phyloP scores from a whole-genome alignment of 106 monocot species.

The Gastrodia elata region DNA sequence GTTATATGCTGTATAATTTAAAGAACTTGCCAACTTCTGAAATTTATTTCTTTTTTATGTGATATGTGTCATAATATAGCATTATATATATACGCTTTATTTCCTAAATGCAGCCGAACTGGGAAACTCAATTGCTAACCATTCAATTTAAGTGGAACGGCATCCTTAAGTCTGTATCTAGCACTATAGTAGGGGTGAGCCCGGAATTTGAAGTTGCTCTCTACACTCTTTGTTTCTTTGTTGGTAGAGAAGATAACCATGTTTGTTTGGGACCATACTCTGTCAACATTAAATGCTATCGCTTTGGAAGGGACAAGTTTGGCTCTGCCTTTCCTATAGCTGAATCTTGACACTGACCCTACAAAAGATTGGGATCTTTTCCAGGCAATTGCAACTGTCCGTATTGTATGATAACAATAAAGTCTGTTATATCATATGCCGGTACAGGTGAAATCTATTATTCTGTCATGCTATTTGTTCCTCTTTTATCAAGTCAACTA shows the following conservation, averaged over 20 bases:
- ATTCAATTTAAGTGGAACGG: constrained; percentile 98
- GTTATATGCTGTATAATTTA: not conserved
- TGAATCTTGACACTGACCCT: constrained; percentile 27
- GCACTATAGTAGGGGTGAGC: constrained; percentile 80
- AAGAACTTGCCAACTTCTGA: not conserved
- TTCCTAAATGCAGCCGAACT: constrained; percentile 63
- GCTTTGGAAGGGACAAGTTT: constrained; percentile 47
- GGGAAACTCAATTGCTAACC: constrained; percentile 89
- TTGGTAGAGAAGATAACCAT: constrained; percentile 69
- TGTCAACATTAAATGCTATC: constrained; percentile 94
- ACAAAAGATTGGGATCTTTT: not conserved
- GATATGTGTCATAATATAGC: not conserved
- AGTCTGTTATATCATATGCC: no score
- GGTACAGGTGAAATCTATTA: not conserved
- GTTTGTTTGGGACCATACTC: constrained; percentile 73
- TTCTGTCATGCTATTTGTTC: not conserved
- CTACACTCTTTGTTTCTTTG: constrained; percentile 77
- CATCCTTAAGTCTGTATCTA: constrained; percentile 79
- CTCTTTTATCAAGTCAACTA: not conserved
- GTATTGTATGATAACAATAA: not conserved
- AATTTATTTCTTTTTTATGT: not conserved
- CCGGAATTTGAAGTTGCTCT: constrained; percentile 96
- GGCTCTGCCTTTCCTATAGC: constrained; percentile 81
- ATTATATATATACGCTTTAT: no score
- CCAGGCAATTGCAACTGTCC: not conserved